phyloP scores from a whole-genome alignment of 768 basidiomycete genomes.

The Tephrocybe sp. region DNA sequence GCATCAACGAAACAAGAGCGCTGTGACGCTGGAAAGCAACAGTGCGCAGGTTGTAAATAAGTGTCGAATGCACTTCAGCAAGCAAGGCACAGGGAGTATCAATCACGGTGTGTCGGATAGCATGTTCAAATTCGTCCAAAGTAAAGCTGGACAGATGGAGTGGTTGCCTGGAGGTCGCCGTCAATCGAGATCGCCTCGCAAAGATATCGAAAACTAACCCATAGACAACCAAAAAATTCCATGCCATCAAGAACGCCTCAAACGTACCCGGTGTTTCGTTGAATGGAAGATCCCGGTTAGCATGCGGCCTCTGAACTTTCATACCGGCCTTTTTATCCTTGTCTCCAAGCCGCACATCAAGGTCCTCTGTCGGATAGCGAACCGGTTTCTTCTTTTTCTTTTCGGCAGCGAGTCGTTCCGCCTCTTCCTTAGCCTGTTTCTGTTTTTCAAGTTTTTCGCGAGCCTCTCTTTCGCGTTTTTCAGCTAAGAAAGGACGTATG shows the following conservation, averaged over 20 bases:
- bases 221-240: conserved; percentile 93
- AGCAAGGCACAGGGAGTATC: conserved; percentile 77
- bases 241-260: conserved; percentile 85
- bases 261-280: conserved; percentile 62
- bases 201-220: conserved; percentile 55
- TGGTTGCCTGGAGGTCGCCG: conserved; percentile 58
- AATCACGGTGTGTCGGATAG: conserved; percentile 69
- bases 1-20: conserved; percentile 65
- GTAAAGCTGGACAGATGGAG: conserved; percentile 86
- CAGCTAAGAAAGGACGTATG: conserved; percentile 34
- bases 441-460: conserved; percentile 68
- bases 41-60: conserved; percentile 89
- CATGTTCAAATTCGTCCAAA: conserved; percentile 89
- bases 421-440: conserved; percentile 64
- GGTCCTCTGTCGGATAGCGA: conserved; percentile 91
- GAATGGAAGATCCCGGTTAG: conserved; percentile 69
- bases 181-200: conserved; percentile 8
- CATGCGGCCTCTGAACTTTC: conserved; percentile 62
- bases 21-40: conserved; percentile 74
- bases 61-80: conserved; percentile 82
- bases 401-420: conserved; percentile 67
- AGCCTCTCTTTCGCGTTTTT: conserved; percentile 68
- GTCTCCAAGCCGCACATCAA: conserved; percentile 76
- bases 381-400: conserved; percentile 88
- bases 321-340: conserved; percentile 82